Evolutionary conservation across 1,284 basidiomycete genomes (phyloP), one percentile per base, ranked within the genome.

Genomic region (Malassezia psittaci): DNA sequence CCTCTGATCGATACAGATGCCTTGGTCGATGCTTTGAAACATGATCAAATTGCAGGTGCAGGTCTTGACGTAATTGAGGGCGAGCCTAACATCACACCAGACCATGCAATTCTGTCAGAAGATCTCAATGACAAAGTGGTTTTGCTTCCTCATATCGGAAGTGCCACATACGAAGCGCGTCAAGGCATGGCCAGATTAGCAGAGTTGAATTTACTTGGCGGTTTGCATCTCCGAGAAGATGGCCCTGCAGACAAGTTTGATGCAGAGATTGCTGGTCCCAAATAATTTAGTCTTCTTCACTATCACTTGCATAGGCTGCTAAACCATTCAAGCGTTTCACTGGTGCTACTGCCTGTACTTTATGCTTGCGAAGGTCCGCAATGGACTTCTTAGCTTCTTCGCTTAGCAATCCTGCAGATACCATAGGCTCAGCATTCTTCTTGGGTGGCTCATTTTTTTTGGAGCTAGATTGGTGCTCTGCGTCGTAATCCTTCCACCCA

Each of bases 61-160:
- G 93, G 88, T 0, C 69, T 98, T 6, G 93, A 98, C 74, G 93
- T 96, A 34, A 83, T 96, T 11, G 88, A 90, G 62, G 88, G 88
- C 33, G 93, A 98, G 75, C 93, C 49, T 62, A 51, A 85, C 45
- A 79, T 96, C 33, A 68, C 76, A 0, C 75, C 77, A 2, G 83
- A 87, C 64, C 89, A 96, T 74, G 84, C 86, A 1, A 76, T 96
- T 41, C 83, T 94, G 38, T 68, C 48, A 56, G 55, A 48, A 15
- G 52, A 50, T 15, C 62, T 59, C 29, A 37, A 41, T 35, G 40
- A 51, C 64, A 87, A 86, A 65, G 86, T 86, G 61, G 79, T 85
- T 5, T 79, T 91, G 13, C 67, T 96, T 33, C 91, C 93, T 0
- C 91, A 96, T 69, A 85, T 96, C 52, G 93, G 83, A 19, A 89